A percentile compares a stretch with the other conserved stretches of the same genome.
phyloP scores from a whole-genome alignment of 345 rosid species.

The Crucihimalaya himalaica region DNA sequence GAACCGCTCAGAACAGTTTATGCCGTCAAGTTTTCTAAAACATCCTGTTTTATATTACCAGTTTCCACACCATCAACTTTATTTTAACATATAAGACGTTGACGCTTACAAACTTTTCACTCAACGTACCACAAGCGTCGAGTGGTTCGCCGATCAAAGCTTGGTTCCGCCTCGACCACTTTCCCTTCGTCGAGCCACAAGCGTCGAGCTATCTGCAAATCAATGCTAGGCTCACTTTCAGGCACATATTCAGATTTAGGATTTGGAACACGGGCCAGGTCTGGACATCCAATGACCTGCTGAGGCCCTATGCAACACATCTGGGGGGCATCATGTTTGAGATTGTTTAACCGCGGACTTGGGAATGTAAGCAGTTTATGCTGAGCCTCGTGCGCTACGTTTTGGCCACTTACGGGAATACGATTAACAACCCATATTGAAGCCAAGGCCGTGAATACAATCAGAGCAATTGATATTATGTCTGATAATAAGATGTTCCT shows the following conservation, averaged over 20 bases:
- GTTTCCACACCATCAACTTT: constrained; percentile 1
- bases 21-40: no score
- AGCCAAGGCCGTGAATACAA: constrained; percentile 32
- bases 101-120: not conserved
- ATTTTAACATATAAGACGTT: not conserved
- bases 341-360: constrained; percentile 9
- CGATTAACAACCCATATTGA: not conserved
- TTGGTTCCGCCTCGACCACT: constrained; percentile 9
- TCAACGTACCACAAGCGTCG: constrained; percentile 32
- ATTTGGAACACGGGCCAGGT: not conserved
- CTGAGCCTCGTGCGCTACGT: not conserved
- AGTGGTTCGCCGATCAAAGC: constrained; percentile 26
- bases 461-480: not conserved
- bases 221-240: constrained; percentile 28
- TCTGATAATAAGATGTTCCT: not conserved
- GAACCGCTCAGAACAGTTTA: no score
- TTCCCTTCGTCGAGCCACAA: constrained; percentile 46
- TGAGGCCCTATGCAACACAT: not conserved
- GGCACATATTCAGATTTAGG: not conserved
- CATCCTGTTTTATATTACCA: no score
- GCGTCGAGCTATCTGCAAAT: constrained; percentile 50
- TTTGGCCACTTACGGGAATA: not conserved
- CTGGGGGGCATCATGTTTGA: not conserved
- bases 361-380: not conserved
- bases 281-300: not conserved